These are phyloP conservation scores for Pochonia chlamydosporia DNA, from an alignment of 2,329 filamentous ascomycete genomes.

Conservation along the genomic window DNA sequence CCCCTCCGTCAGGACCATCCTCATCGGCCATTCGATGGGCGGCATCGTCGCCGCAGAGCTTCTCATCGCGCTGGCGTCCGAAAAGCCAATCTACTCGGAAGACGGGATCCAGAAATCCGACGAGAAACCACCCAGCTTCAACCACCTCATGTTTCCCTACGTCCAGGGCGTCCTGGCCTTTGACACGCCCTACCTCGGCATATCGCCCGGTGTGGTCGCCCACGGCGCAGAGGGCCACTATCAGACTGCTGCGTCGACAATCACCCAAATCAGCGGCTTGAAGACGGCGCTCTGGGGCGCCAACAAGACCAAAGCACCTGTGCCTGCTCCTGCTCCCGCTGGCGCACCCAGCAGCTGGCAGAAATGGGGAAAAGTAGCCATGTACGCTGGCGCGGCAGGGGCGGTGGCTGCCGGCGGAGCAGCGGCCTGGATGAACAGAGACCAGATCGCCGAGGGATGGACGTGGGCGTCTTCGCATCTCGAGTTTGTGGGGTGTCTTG, in stretches of 20 bases:
- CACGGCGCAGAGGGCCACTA: slow-evolving; percentile 85
- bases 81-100: slow-evolving; percentile 45
- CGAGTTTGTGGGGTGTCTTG: slow-evolving; percentile 86
- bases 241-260: slow-evolving; percentile 62
- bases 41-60: slow-evolving; percentile 93
- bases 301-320: background rate
- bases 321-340: slow-evolving; percentile 7
- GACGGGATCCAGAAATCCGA: slow-evolving; percentile 33
- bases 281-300: slow-evolving; percentile 60
- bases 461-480: slow-evolving; percentile 85
- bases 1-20: slow-evolving; percentile 73
- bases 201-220: slow-evolving; percentile 75
- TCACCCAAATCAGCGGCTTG: slow-evolving; percentile 59
- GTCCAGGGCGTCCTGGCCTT: slow-evolving; percentile 87
- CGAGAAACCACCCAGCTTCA: slow-evolving; percentile 33
- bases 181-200: slow-evolving; percentile 86
- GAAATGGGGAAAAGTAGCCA: slow-evolving; percentile 77
- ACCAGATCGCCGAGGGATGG: slow-evolving; percentile 70
- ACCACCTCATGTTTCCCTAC: slow-evolving; percentile 83
- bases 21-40: slow-evolving; percentile 85
- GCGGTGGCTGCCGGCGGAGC: slow-evolving; percentile 77
- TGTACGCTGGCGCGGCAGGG: slow-evolving; percentile 79
- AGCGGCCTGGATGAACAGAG: slow-evolving; percentile 79
- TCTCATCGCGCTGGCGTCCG: slow-evolving; percentile 62
- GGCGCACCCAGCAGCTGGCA: slow-evolving; percentile 51